phyloP scores from a whole-genome alignment of 805 yeast species.

The Metahyphopichia silvanorum region DNA sequence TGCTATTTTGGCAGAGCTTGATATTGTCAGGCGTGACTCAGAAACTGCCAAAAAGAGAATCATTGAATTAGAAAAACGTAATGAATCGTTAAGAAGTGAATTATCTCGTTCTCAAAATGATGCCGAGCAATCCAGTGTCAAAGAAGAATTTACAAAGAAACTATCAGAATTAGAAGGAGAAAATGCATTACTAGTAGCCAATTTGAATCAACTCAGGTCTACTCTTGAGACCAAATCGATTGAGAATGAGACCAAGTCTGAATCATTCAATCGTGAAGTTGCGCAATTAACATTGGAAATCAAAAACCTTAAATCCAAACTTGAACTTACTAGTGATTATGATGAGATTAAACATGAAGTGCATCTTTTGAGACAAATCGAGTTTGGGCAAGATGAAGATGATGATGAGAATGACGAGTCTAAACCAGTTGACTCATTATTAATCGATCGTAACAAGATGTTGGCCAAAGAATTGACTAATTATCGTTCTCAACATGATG shows the following conservation, averaged over 20 bases:
- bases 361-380: constrained; percentile 66
- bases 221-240: constrained; percentile 17
- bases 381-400: constrained; percentile 53
- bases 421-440: constrained; percentile 49
- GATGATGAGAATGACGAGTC: constrained; percentile 24
- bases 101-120: constrained; percentile 54
- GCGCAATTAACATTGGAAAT: constrained; percentile 49
- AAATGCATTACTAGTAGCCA: constrained; percentile 59
- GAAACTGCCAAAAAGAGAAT: constrained; percentile 67
- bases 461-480: constrained; percentile 68
- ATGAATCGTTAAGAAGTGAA: constrained; percentile 68
- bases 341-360: constrained; percentile 79
- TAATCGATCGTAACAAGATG: constrained; percentile 68
- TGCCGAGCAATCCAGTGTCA: constrained; percentile 36
- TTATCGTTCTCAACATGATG: constrained; percentile 57
- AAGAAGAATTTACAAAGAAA: constrained; percentile 42
- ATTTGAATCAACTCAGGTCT: constrained; percentile 48
- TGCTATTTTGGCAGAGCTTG: constrained; percentile 50
- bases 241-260: constrained; percentile 30
- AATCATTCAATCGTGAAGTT: constrained; percentile 43
- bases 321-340: constrained; percentile 61
- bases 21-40: constrained; percentile 69
- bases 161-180: constrained; percentile 63
- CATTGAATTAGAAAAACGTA: constrained; percentile 70
- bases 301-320: constrained; percentile 44